Evolutionary conservation across 805 yeast species (phyloP), one percentile per base, ranked within the genome.

Genomic region (Isabelozyma heimii): DNA sequence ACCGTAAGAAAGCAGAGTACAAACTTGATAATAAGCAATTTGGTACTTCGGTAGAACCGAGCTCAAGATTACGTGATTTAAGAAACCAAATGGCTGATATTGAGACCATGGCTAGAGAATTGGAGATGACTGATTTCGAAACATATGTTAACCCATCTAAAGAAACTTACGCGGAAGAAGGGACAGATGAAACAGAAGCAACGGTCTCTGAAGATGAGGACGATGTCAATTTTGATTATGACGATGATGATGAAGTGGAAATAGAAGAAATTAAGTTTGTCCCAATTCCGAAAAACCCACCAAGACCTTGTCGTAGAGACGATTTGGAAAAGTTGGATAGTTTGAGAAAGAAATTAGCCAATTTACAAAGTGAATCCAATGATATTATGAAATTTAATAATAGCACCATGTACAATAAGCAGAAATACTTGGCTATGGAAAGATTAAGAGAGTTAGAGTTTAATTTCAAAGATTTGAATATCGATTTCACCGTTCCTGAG

Each of bases 11-110:
- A 49, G 71, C 77, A 2, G 83, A 79, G 52, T 71, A 70, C 57
- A 79, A 61, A 57, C 64, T 62, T 44, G 83, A 75, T 44, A 76
- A 71, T 50, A 63, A 73, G 41, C 67, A 69, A 54, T 77, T 71
- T 69, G 82, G 82, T 44, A 61, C 78, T 10, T 73, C 77, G 27
- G 79, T 84, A 26, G 96, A 89, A 61, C 96, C 97, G 3, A 86
- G 87, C 57, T 79, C 87, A 2, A 74, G 92, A 54, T 69, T 91
- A 45, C 77, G 94, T 51, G 84, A 82, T 41, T 73, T 91, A 57
- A 76, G 97, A 47, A 89, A 85, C 57, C 80, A 85, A 61, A 90
- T 90, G 96, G 95, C 88, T 50, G 85, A 82, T 53, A 76, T 91
- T 46, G 96, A 89, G 61, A 79, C 81, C 43, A 88, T 89, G 71